Conservation (phyloP, 495 filamentous ascomycete species). For the Oidiodendron maius region DNA sequence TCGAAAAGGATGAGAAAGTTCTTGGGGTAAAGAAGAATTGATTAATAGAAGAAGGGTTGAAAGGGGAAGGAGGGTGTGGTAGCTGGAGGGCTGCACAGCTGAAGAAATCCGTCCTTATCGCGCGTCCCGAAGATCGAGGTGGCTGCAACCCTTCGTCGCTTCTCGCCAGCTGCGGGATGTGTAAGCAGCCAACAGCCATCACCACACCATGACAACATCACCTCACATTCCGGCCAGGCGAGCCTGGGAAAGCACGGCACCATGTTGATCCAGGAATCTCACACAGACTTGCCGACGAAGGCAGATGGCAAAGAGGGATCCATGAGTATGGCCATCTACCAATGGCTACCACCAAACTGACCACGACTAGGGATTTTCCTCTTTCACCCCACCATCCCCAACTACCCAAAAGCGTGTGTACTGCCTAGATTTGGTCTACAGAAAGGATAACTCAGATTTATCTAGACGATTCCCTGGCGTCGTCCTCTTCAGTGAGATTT, state of each 20-base stretch:
- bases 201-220: no score
- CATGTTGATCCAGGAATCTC: conserved; percentile 65
- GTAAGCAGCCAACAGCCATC: background rate
- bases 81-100: conserved; percentile 9
- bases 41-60: background rate
- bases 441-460: conserved; percentile 21
- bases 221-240: no score
- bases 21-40: background rate
- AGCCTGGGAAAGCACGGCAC: no score
- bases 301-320: conserved; percentile 50
- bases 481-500: conserved; percentile 90
- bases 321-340: conserved; percentile 46
- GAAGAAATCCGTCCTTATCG: conserved; percentile 7
- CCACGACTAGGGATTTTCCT: conserved; percentile 69
- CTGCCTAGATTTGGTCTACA: background rate
- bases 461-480: conserved; percentile 77
- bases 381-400: conserved; percentile 79
- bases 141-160: no score
- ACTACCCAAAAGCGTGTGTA: conserved; percentile 71
- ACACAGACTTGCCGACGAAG: conserved; percentile 61
- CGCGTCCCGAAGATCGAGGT: background rate
- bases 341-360: background rate
- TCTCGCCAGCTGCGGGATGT: no score
- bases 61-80: conserved; percentile 9
- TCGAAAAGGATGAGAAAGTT: background rate